Percentiles rank a stretch among this genome's conserved stretches.
Conservation (phyloP, 2,329 filamentous ascomycete species). For the Chrysoporthe deuterocubensis region DNA sequence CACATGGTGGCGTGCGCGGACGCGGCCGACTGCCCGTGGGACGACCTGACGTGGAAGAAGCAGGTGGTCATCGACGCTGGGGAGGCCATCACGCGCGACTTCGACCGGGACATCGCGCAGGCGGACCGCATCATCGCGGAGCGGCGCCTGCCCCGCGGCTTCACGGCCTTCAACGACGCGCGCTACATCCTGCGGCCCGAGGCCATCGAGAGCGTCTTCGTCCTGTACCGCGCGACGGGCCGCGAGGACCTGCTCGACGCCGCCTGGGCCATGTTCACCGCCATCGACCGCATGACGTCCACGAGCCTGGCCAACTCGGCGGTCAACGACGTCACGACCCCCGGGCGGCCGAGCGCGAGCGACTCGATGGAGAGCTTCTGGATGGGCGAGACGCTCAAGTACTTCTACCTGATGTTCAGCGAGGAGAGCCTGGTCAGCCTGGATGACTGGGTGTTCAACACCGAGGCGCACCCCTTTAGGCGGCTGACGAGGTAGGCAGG, state of each 20-base stretch:
- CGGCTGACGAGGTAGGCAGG: slow-evolving; percentile 2
- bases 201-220: slow-evolving; percentile 29
- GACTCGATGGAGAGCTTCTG: slow-evolving; percentile 30
- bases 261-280: slow-evolving; percentile 28
- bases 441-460: slow-evolving; percentile 29
- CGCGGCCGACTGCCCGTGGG: slow-evolving; percentile 35
- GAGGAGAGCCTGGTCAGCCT: slow-evolving; percentile 15
- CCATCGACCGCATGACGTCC: slow-evolving; percentile 17
- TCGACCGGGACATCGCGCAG: slow-evolving; percentile 12
- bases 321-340: slow-evolving; percentile 17
- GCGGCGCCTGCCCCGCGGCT: slow-evolving; percentile 19
- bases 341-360: slow-evolving; percentile 3
- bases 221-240: slow-evolving; percentile 24
- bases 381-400: slow-evolving; percentile 29
- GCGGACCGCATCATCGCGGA: slow-evolving; percentile 19
- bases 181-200: slow-evolving; percentile 28
- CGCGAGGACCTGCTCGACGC: slow-evolving; percentile 20
- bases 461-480: slow-evolving; percentile 27
- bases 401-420: slow-evolving; percentile 28
- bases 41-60: slow-evolving; percentile 36
- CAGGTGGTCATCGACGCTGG: slow-evolving; percentile 23
- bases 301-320: slow-evolving; percentile 23
- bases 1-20: slow-evolving; percentile 45
- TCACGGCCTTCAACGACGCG: slow-evolving; percentile 15
- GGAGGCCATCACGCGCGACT: slow-evolving; percentile 16